Evolutionary conservation across 2,329 filamentous ascomycete genomes (phyloP).

Genomic region (Hypoxylon sp.): DNA sequence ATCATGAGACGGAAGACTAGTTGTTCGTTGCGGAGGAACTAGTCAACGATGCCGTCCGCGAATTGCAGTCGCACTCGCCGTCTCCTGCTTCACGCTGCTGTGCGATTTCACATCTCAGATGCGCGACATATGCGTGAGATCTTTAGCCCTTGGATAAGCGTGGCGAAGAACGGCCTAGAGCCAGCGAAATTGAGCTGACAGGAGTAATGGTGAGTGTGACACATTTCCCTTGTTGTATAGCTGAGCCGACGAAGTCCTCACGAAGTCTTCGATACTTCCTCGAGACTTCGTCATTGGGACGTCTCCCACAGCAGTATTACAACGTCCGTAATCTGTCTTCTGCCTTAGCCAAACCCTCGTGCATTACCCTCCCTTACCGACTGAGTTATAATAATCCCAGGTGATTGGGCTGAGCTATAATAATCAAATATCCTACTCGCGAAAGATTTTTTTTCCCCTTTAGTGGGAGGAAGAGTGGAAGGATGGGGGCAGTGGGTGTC

Average conservation of each 20-base stretch:
- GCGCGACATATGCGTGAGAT: constrained; percentile 28
- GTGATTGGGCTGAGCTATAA: constrained; percentile 41
- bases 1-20: constrained; percentile 15
- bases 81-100: constrained; percentile 12
- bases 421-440: constrained; percentile 16
- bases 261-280: constrained; percentile 38
- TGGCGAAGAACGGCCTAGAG: constrained; percentile 27
- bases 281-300: constrained; percentile 33
- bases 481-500: constrained; percentile 31
- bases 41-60: constrained; percentile 12
- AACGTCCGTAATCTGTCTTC: constrained; percentile 10
- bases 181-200: not conserved
- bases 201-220: constrained; percentile 29
- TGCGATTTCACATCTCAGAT: constrained; percentile 24
- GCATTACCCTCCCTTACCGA: constrained; percentile 36
- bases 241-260: constrained; percentile 17
- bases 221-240: constrained; percentile 16
- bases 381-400: constrained; percentile 36
- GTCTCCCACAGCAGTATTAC: constrained; percentile 9
- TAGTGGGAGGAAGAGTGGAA: constrained; percentile 1
- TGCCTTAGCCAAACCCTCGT: constrained; percentile 14
- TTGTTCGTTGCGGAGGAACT: not conserved
- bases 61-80: constrained; percentile 5
- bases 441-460: constrained; percentile 14
- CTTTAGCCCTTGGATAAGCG: constrained; percentile 29